phyloP scores from a whole-genome alignment of 768 basidiomycete genomes.

The Leccinum disarticulatum region DNA sequence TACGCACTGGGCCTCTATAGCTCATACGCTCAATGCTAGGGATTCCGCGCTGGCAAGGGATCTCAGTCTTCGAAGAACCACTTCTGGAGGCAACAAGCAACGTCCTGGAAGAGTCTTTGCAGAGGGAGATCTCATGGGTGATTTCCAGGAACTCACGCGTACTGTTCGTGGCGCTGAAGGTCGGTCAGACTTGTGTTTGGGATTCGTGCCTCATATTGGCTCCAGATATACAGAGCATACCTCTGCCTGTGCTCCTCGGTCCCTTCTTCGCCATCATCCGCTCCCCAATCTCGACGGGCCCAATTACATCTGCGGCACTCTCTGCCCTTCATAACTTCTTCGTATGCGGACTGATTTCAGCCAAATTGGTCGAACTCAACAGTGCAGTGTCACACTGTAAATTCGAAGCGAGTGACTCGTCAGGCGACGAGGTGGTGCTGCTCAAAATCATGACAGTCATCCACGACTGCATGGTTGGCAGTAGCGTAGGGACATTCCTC shows the following conservation, averaged over 20 bases:
- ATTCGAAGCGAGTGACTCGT: conserved; percentile 95
- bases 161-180: conserved; percentile 68
- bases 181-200: conserved; percentile 30
- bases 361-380: conserved; percentile 74
- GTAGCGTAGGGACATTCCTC: conserved; percentile 61
- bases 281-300: conserved; percentile 92
- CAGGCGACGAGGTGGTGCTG: conserved; percentile 96
- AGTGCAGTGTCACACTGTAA: conserved; percentile 93
- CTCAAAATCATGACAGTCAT: conserved; percentile 90
- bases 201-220: conserved; percentile 16
- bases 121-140: conserved; percentile 86
- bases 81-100: conserved; percentile 43
- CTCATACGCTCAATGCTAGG: conserved; percentile 57
- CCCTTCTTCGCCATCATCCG: conserved; percentile 95
- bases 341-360: conserved; percentile 67
- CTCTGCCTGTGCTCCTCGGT: conserved; percentile 63
- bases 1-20: conserved; percentile 88
- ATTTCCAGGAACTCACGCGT: conserved; percentile 84
- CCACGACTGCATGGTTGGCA: conserved; percentile 73
- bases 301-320: conserved; percentile 94
- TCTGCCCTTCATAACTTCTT: conserved; percentile 88
- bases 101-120: conserved; percentile 51
- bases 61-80: conserved; percentile 68
- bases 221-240: conserved; percentile 58
- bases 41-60: conserved; percentile 72